Evolutionary conservation across 306 rosid genomes (phyloP), one percentile per base, ranked within the genome.

Genomic region (Fragaria vesca): DNA sequence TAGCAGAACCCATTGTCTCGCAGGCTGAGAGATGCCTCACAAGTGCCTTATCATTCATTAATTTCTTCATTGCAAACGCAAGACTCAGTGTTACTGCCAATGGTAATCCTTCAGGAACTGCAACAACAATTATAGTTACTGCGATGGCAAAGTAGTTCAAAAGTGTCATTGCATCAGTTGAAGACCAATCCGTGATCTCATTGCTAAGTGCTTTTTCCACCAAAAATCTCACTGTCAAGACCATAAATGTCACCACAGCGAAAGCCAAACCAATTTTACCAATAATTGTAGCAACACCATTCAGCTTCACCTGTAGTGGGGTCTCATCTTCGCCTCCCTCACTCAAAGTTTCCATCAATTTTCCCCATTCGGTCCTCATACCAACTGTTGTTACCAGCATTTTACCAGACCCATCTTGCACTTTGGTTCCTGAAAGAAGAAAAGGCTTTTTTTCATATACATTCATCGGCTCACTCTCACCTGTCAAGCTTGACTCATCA

Each of bases 281-380:
- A 81, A 95, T 92, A 71, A 95, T 68, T 28, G 97, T 95, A 81
- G 98, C 97, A 58, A 95, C 98, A 70, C 98, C 98, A 66, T 95
- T 92, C 85, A 95, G 78, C 82, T 95, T 95, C 76, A 95, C 98
- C 89, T 92, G 98, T 88, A 95, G 87, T 18, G 98, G 98, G 48
- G 98, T 95, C 88, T 95, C 98, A 74, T 95, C 98, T 48, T 92
- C 97, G 76, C 98, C 98, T 60, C 97, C 97, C 84, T 95, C 97
- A 13, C 72, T 91, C 42, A 95, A 69, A 43, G 98, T 89, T 83
- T 90, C 98, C 97, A 95, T 95, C 92, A 95, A 79, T 82, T 89
- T 95, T 80, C 98, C 98, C 98, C 98, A 95, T 89, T 95, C 98
- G 18, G 98, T 95, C 79, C 86, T 92, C 98, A 95, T 95, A 38